Percentiles rank a stretch among this genome's conserved stretches.
Evolutionary conservation across 345 rosid genomes (phyloP).

Genomic region (Cardamine occulta): DNA sequence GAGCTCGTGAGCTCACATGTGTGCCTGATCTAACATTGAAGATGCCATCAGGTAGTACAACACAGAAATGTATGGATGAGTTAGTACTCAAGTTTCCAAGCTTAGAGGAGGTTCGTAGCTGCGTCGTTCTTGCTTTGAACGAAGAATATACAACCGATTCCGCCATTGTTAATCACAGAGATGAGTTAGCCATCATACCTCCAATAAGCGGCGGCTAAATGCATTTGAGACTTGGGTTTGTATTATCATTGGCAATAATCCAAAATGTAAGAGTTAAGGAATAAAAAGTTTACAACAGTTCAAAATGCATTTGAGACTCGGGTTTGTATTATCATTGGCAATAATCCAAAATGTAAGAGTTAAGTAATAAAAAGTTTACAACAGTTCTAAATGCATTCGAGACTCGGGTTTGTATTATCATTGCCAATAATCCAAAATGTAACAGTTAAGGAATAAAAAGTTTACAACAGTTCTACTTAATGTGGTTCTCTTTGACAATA

Average conservation of each 20-base stretch:
- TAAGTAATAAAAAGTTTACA: no score
- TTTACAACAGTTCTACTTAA: background rate
- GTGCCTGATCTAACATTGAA: conserved; percentile 55
- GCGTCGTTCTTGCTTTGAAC: conserved; percentile 79
- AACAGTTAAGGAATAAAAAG: background rate
- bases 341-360: no score
- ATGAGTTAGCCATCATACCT: conserved; percentile 94
- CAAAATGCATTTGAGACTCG: conserved; percentile 22
- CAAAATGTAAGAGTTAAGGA: no score
- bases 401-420: background rate
- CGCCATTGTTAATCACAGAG: conserved; percentile 64
- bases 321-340: background rate
- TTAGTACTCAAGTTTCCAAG: conserved; percentile 64
- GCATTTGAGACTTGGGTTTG: background rate
- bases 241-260: no score
- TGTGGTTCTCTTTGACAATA: background rate
- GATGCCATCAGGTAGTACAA: conserved; percentile 67
- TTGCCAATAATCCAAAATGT: no score
- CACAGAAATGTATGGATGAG: conserved; percentile 66
- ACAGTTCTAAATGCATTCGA: conserved; percentile 44
- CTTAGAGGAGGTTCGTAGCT: conserved; percentile 66
- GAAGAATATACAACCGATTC: conserved; percentile 72
- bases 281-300: conserved; percentile 1
- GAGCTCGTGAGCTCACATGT: conserved; percentile 85
- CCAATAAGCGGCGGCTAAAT: conserved; percentile 96